These are phyloP conservation scores for Phyllosticta capitalensis DNA, from an alignment of 2,329 filamentous ascomycete genomes.

Conservation along the genomic window DNA sequence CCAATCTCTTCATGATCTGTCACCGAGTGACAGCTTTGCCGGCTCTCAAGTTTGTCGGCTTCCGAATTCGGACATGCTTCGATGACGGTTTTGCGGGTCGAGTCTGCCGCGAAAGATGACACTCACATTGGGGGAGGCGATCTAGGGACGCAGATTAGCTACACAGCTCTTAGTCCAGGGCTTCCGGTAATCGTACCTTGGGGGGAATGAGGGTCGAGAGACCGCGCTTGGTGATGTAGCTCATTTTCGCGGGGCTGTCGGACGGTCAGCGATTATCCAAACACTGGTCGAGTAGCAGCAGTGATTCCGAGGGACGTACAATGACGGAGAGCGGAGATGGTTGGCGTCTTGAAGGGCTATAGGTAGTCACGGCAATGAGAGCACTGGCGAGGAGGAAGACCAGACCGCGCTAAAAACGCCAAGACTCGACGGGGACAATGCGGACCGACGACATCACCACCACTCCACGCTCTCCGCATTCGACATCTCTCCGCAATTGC, in stretches of 20 bases:
- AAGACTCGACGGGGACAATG: not conserved
- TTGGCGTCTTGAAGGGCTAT: conserved; percentile 6
- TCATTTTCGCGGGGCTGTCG: conserved; percentile 60
- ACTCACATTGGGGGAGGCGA: conserved; percentile 76
- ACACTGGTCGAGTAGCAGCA: not conserved
- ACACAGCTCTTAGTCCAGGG: not conserved
- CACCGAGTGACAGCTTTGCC: not conserved
- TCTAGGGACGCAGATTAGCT: conserved; percentile 43
- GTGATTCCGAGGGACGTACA: conserved; percentile 3
- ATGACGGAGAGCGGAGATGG: conserved; percentile 10
- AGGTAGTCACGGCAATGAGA: conserved; percentile 4
- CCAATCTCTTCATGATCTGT: conserved; percentile 12
- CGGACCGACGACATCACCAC: not conserved
- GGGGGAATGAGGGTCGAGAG: conserved; percentile 98
- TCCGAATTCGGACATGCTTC: conserved; percentile 4
- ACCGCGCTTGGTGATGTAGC: conserved; percentile 80
- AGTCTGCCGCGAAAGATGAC: not conserved
- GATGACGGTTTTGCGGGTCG: not conserved
- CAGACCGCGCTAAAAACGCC: conserved; percentile 4
- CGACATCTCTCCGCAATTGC: conserved; percentile 1
- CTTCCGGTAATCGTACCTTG: conserved; percentile 57
- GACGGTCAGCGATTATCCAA: conserved; percentile 25
- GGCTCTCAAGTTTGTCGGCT: not conserved
- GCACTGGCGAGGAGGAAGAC: conserved; percentile 8
- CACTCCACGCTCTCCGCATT: not conserved